phyloP scores from a whole-genome alignment of 2,329 filamentous ascomycete genomes.

The Fusarium bactridioides region DNA sequence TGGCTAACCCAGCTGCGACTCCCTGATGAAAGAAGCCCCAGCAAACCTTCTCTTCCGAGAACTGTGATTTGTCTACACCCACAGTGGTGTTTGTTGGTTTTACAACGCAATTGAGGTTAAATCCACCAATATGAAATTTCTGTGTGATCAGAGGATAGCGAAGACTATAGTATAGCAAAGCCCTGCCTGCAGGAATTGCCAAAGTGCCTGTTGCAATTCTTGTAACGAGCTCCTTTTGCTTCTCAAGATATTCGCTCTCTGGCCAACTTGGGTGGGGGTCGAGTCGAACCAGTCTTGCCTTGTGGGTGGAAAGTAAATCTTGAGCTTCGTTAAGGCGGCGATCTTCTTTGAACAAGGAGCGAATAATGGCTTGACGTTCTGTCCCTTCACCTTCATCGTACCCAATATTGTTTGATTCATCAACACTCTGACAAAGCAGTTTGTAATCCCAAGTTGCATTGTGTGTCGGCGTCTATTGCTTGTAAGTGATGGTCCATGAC shows the following conservation, averaged over 20 bases:
- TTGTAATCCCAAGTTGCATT: constrained; percentile 77
- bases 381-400: constrained; percentile 84
- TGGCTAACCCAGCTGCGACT: constrained; percentile 89
- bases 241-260: constrained; percentile 88
- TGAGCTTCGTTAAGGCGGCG: constrained; percentile 87
- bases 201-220: constrained; percentile 87
- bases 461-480: constrained; percentile 65
- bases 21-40: constrained; percentile 99
- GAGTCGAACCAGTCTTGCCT: constrained; percentile 80
- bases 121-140: constrained; percentile 87
- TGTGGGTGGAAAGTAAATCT: constrained; percentile 83
- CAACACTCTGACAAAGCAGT: constrained; percentile 74
- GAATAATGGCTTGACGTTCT: constrained; percentile 83
- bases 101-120: constrained; percentile 90
- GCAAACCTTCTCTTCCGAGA: constrained; percentile 95
- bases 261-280: constrained; percentile 78
- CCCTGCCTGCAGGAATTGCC: constrained; percentile 86
- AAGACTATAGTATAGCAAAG: constrained; percentile 86
- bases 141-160: constrained; percentile 91
- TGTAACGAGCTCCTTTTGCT: constrained; percentile 89
- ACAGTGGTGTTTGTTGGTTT: constrained; percentile 92
- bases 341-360: constrained; percentile 90
- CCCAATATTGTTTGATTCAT: constrained; percentile 65
- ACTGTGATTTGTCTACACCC: constrained; percentile 85
- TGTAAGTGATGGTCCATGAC: constrained; percentile 36